Percentiles rank a stretch among this genome's conserved stretches.
Evolutionary conservation across 2,329 filamentous ascomycete species (phyloP).

Genomic region (Mycosphaerella arachidis): DNA sequence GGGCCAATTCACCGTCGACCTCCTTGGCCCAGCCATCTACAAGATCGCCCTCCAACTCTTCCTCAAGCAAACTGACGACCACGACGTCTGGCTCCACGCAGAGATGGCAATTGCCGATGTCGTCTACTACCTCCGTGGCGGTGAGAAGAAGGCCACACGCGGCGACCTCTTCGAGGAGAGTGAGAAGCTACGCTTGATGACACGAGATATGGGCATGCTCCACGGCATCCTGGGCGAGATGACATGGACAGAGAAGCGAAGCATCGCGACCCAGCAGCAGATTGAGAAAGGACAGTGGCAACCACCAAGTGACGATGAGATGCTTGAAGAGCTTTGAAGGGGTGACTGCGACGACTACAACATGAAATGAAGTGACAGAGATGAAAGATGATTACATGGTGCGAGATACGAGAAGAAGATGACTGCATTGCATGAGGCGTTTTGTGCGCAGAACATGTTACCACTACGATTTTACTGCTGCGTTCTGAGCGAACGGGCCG

Average conservation of each 20-base stretch:
- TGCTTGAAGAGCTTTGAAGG: neutral
- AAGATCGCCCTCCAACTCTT: neutral
- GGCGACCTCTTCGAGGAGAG: neutral
- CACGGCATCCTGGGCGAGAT: neutral
- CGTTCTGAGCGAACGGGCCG: neutral
- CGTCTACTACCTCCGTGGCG: neutral
- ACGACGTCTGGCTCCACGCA: neutral
- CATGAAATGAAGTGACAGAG: too few relatives aligned
- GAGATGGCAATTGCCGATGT: neutral
- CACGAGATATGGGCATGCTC: neutral
- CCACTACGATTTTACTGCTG: neutral
- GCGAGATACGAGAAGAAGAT: too few relatives aligned
- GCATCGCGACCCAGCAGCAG: neutral
- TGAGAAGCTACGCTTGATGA: neutral
- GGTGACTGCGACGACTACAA: too few relatives aligned
- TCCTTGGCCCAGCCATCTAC: neutral
- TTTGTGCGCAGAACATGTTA: neutral
- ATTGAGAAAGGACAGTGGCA: neutral
- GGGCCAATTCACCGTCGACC: constrained; percentile 1
- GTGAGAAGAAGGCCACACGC: neutral
- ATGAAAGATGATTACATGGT: too few relatives aligned
- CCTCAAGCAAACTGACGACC: neutral
- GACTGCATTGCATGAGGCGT: neutral
- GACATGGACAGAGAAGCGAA: neutral
- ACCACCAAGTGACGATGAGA: neutral